phyloP scores from a whole-genome alignment of 2,329 filamentous ascomycete species.

The Microthyrium microscopicum region DNA sequence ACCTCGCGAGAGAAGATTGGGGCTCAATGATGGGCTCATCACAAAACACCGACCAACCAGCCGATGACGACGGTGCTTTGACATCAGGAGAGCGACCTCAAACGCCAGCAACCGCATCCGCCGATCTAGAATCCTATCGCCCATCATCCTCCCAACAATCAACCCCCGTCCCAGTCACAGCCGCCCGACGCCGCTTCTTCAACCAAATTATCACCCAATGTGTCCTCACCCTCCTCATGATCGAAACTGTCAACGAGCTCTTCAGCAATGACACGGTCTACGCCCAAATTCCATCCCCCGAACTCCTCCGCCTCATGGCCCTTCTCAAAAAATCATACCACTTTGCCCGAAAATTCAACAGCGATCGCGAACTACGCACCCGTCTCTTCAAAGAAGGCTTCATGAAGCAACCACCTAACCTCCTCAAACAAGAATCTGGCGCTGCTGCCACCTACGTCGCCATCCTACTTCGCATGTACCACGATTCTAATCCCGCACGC shows the following conservation, averaged over 20 bases:
- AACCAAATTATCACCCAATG: slow-evolving; percentile 99
- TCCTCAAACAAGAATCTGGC: slow-evolving; percentile 91
- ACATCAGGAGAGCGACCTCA: no score
- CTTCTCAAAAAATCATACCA: slow-evolving; percentile 91
- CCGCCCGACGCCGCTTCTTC: slow-evolving; percentile 85
- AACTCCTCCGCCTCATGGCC: slow-evolving; percentile 82
- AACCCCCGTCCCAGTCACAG: slow-evolving; percentile 81
- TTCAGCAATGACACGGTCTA: slow-evolving; percentile 97
- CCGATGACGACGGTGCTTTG: slow-evolving; percentile 19
- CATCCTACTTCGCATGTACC: slow-evolving; percentile 95
- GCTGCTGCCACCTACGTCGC: slow-evolving; percentile 88
- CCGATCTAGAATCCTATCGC: slow-evolving; percentile 62
- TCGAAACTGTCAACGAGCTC: slow-evolving; percentile 95
- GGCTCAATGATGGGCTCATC: slow-evolving; percentile 13
- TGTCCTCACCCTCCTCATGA: slow-evolving; percentile 94
- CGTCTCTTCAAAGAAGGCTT: slow-evolving; percentile 93
- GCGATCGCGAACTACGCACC: slow-evolving; percentile 89
- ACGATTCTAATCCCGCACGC: slow-evolving; percentile 70
- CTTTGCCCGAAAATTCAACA: slow-evolving; percentile 95
- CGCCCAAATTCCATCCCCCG: slow-evolving; percentile 72
- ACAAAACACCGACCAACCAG: slow-evolving; percentile 16
- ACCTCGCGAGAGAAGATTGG: slow-evolving; percentile 17
- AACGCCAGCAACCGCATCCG: slow-evolving; percentile 16
- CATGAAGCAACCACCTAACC: slow-evolving; percentile 97
- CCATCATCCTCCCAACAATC: slow-evolving; percentile 47